Conservation (phyloP, 768 basidiomycete genomes). For the Daedaleopsis sinensis region DNA sequence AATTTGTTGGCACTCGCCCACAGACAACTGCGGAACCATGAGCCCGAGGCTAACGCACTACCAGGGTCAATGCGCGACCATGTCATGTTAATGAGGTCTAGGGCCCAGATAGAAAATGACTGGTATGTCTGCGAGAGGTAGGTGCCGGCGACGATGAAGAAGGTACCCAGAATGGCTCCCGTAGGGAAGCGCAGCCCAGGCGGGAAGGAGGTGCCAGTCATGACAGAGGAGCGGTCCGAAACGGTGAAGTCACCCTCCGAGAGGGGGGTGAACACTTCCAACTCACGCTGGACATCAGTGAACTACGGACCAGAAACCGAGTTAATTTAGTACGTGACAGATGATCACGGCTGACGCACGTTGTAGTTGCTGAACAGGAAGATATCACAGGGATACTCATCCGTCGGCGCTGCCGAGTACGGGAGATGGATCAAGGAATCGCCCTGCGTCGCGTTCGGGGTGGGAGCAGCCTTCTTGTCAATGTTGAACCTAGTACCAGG, state of each 20-base stretch:
- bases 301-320: conserved; percentile 50
- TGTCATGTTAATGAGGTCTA: conserved; percentile 80
- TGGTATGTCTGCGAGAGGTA: conserved; percentile 94
- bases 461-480: conserved; percentile 42
- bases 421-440: conserved; percentile 72
- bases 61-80: conserved; percentile 92
- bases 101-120: conserved; percentile 95
- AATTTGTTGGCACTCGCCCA: conserved; percentile 87
- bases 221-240: conserved; percentile 76
- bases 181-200: conserved; percentile 97
- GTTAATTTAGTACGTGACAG: conserved; percentile 3
- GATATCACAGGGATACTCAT: conserved; percentile 83
- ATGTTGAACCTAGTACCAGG: conserved; percentile 62
- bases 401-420: conserved; percentile 71
- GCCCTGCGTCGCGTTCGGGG: conserved; percentile 55
- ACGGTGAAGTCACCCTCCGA: conserved; percentile 77
- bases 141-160: conserved; percentile 93
- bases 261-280: conserved; percentile 87
- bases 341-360: conserved; percentile 45
- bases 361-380: conserved; percentile 97
- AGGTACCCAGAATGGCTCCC: conserved; percentile 86
- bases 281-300: conserved; percentile 92
- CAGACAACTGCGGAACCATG: conserved; percentile 92
- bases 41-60: conserved; percentile 81
- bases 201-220: conserved; percentile 83